These are phyloP conservation scores for Blastocrithidia nonstop DNA, from an alignment of 208 protist species.

Conservation along the genomic window DNA sequence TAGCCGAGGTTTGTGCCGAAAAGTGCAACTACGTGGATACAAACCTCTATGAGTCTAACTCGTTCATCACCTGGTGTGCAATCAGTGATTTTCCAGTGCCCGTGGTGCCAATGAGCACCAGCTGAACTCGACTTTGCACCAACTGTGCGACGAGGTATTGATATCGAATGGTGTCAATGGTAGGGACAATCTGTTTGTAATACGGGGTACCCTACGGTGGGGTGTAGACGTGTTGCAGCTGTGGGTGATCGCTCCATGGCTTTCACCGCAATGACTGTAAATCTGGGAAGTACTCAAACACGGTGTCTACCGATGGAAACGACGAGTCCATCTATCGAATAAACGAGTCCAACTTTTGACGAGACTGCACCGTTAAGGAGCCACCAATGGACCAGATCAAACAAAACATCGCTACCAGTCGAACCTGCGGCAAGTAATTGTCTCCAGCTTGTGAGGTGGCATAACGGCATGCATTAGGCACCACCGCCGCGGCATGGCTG, in stretches of 20 bases:
- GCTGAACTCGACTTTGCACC: conserved; percentile 66
- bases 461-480: conserved; percentile 45
- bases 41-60: conserved; percentile 59
- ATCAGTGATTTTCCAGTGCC: conserved; percentile 96
- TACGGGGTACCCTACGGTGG: conserved; percentile 83
- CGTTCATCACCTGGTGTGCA: conserved; percentile 69
- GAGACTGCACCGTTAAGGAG: conserved; percentile 80
- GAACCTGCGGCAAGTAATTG: conserved; percentile 82
- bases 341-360: conserved; percentile 86
- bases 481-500: conserved; percentile 50
- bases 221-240: conserved; percentile 72
- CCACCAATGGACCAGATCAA: conserved; percentile 93
- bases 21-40: conserved; percentile 92
- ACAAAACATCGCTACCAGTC: conserved; percentile 92
- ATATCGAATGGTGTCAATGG: conserved; percentile 94
- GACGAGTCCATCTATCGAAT: conserved; percentile 90
- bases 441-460: conserved; percentile 71
- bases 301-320: conserved; percentile 92
- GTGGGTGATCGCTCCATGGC: conserved; percentile 88
- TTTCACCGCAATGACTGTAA: conserved; percentile 74
- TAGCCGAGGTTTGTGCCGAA: conserved; percentile 89
- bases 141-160: conserved; percentile 88
- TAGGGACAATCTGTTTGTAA: conserved; percentile 94
- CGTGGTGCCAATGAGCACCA: conserved; percentile 91
- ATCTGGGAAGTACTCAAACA: conserved; percentile 97